These are phyloP conservation scores for Croton setiger DNA, from an alignment of 441 rosid genomes.

Conservation along the genomic window DNA sequence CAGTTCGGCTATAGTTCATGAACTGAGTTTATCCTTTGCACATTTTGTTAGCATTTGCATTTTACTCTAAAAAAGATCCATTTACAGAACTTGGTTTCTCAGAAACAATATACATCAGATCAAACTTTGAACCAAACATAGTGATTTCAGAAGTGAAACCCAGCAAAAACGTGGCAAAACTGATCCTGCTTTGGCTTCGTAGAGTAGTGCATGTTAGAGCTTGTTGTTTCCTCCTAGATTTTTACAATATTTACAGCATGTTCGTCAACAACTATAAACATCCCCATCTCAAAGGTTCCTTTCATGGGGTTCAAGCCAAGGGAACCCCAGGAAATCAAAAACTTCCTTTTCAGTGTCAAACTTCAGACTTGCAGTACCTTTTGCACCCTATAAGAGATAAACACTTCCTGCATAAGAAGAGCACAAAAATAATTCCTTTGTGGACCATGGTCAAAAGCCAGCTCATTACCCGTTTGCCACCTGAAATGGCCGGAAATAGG, in stretches of 20 bases:
- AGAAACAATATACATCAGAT: conserved; percentile 1
- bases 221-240: conserved; percentile 8
- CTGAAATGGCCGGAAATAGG: conserved; percentile 74
- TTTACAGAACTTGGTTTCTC: background rate
- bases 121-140: no score
- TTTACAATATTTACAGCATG: conserved; percentile 2
- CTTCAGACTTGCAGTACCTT: conserved; percentile 56
- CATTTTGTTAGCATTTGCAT: background rate
- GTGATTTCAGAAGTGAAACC: background rate
- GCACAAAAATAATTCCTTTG: background rate
- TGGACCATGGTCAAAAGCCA: background rate
- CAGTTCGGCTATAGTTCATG: no score
- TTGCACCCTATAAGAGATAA: conserved; percentile 53
- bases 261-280: background rate
- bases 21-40: background rate
- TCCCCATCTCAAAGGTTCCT: conserved; percentile 55
- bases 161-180: conserved; percentile 1
- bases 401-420: background rate
- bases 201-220: background rate
- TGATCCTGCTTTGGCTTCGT: conserved; percentile 3
- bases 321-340: conserved; percentile 78
- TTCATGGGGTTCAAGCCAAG: conserved; percentile 76
- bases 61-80: no score
- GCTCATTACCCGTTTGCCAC: conserved; percentile 61
- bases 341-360: conserved; percentile 66